Conservation (phyloP, 192 early-diverging fungal genomes). For the Podila horticola region DNA sequence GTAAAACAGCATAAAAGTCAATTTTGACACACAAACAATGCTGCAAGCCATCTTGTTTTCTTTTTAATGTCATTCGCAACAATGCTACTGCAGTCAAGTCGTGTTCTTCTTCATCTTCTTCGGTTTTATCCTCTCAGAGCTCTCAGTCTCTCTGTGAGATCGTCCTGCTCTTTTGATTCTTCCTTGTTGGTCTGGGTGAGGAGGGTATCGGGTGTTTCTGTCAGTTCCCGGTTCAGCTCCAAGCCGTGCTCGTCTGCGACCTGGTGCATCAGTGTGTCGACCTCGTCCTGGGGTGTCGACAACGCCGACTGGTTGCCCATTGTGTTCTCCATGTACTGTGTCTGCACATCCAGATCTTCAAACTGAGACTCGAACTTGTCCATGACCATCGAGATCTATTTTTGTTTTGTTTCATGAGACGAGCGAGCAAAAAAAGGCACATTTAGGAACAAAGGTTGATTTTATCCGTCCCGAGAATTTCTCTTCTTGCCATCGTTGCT, state of each 20-base stretch:
- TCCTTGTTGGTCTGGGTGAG: constrained; percentile 55
- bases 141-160: constrained; percentile 57
- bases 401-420: not conserved
- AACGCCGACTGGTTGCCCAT: constrained; percentile 90
- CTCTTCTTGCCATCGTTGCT: not conserved
- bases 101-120: too few relatives aligned
- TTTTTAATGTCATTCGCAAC: too few relatives aligned
- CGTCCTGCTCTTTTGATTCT: constrained; percentile 54
- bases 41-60: not conserved
- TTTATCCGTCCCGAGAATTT: not conserved
- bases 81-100: too few relatives aligned
- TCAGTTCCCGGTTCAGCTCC: constrained; percentile 82
- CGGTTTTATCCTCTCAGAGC: constrained; percentile 55
- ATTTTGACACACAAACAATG: not conserved
- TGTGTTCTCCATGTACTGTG: constrained; percentile 94
- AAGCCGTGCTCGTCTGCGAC: constrained; percentile 97
- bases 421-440: not conserved
- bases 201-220: constrained; percentile 58
- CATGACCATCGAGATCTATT: constrained; percentile 95
- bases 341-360: constrained; percentile 97
- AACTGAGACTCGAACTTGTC: constrained; percentile 97
- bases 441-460: not conserved
- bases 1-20: not conserved
- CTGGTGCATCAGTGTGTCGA: constrained; percentile 94
- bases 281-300: constrained; percentile 90